Conservation (phyloP, 2,329 filamentous ascomycete genomes). For the Calonectria fujianensis region DNA sequence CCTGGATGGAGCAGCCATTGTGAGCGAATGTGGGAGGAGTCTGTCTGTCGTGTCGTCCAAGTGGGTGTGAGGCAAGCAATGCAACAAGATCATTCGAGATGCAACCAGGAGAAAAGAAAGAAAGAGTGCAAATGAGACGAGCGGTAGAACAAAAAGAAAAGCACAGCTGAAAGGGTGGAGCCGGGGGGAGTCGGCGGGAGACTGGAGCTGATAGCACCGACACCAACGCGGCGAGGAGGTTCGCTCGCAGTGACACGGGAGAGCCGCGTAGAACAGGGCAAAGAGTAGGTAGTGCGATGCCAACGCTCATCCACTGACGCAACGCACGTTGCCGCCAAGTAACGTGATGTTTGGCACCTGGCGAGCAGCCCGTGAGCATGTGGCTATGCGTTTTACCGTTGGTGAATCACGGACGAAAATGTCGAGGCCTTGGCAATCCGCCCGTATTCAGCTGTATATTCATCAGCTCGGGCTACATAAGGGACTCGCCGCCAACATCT, state of each 20-base stretch:
- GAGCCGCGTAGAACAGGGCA: neutral
- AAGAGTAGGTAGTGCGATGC: slow-evolving; percentile 2
- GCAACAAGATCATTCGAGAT: neutral
- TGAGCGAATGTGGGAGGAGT: slow-evolving; percentile 1
- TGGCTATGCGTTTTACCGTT: neutral
- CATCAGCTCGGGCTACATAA: neutral
- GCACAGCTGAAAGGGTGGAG: slow-evolving; percentile 13
- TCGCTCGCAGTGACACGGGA: slow-evolving; percentile 7
- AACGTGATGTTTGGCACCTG: slow-evolving; percentile 10
- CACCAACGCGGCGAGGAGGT: neutral
- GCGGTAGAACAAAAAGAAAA: slow-evolving; percentile 3
- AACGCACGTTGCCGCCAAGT: neutral
- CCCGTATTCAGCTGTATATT: neutral
- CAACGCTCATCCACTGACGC: neutral
- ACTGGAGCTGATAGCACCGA: slow-evolving; percentile 3
- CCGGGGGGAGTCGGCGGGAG: slow-evolving; percentile 4
- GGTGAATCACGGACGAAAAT: slow-evolving; percentile 13
- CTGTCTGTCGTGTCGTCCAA: neutral
- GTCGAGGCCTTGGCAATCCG: neutral
- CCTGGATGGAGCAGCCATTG: slow-evolving; percentile 41
- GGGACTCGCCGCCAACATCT: neutral
- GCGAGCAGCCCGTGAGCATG: slow-evolving; percentile 10
- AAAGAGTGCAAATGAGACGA: neutral
- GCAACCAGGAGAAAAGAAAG: neutral
- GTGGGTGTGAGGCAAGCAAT: neutral